Base-by-base conservation (phyloP, 2,329 filamentous ascomycete genomes). In the Westerdykella sp. region DNA sequence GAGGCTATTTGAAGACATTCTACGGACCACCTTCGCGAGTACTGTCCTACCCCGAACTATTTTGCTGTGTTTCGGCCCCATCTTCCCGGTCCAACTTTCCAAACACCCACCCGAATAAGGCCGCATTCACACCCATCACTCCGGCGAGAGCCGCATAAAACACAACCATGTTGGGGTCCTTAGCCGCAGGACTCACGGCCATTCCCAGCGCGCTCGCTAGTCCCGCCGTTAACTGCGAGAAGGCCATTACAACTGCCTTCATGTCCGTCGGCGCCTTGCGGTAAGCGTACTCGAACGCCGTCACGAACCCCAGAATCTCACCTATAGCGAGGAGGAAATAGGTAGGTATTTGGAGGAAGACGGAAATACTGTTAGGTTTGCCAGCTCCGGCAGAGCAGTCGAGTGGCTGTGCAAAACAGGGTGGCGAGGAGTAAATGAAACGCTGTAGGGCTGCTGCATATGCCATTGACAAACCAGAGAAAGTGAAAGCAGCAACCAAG, bases 281-380 rank as follows among this genome's bases (percentile, higher is more conserved):
- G 46, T 70, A 73, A 0, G 64, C 57, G 43, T 67, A 71, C 45
- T 72, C 69, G 18, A 55, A 62, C 2, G 58, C 55, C 0, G 69
- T 69, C 5, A 65, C 59, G 23, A 67, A 54, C 2, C 61, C 64
- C 9, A 73, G 57, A 25, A 72, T 66, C 53, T 73, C 70, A 0
- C 59, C 66, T 4, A 69, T 38, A 0, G 65, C 65, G 0, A 67
- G 50, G 1, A 59, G 38, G 13, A 69, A 50, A 41, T 69, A 68
- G 0, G 63, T 48, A 0, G 69, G 69, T 2, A 60, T 39, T 41
- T 72, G 69, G 1, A 65, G 34, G 55, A 61, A 68, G 4, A 71
- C 57, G 13, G 45, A 60, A 12, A 71, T 49, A 2, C 60, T 31
- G 32, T 71, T 71, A 0, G 65, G 66, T 42, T 41, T 39, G 1